Evolutionary conservation across 2,329 filamentous ascomycete genomes (phyloP).

Genomic region (Fusarium ambrosium): DNA sequence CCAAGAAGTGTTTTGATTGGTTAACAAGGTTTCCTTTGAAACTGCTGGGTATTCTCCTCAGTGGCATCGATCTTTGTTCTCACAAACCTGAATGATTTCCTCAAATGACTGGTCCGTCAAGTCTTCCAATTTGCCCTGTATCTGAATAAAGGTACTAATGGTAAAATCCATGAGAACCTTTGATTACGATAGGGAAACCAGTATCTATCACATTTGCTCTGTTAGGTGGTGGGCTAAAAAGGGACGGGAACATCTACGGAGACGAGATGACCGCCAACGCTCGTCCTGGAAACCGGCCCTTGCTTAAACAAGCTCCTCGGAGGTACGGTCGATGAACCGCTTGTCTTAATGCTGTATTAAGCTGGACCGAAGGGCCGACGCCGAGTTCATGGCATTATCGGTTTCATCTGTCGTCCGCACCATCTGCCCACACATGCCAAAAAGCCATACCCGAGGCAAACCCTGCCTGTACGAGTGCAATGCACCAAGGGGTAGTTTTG

Average conservation of each 20-base stretch:
- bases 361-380: neutral
- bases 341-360: neutral
- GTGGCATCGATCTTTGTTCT: neutral
- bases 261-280: neutral
- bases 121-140: neutral
- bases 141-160: neutral
- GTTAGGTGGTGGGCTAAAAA: neutral
- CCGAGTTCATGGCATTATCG: neutral
- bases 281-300: neutral
- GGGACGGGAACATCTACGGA: neutral
- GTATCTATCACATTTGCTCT: neutral
- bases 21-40: neutral
- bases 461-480: neutral
- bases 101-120: neutral
- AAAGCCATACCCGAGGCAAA: constrained; percentile 1
- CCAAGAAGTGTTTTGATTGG: neutral
- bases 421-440: neutral
- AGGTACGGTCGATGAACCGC: neutral
- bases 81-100: neutral
- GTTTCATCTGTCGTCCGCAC: neutral
- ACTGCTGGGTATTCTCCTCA: neutral
- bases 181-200: neutral
- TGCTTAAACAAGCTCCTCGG: neutral
- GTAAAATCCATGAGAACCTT: neutral
- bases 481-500: neutral